These are phyloP conservation scores for Pythium sukuiense DNA, from an alignment of 352 stramenopile species.

Conservation along the genomic window DNA sequence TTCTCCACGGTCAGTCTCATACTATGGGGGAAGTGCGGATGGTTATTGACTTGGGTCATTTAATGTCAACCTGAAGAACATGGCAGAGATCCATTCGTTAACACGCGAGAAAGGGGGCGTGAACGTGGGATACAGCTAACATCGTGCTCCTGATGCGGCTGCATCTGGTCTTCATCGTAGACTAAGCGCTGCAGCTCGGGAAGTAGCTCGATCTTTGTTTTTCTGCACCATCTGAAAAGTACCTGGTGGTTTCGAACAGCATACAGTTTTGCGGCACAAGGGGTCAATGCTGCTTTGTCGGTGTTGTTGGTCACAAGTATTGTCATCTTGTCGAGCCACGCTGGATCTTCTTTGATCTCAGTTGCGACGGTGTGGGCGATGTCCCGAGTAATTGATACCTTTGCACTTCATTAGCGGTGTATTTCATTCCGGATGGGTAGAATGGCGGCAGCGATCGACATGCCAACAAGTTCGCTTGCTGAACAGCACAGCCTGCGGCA, in stretches of 20 bases:
- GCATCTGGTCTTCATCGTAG: conserved; percentile 15
- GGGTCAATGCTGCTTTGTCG: conserved; percentile 1
- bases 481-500: neutral
- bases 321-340: conserved; percentile 7
- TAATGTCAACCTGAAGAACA: too few species aligned
- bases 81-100: too few species aligned
- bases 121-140: too few species aligned
- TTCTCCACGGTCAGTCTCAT: too few species aligned
- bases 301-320: conserved; percentile 5
- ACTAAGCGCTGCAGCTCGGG: neutral
- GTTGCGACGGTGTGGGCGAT: neutral
- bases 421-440: neutral
- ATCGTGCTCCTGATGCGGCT: too few species aligned
- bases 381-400: neutral
- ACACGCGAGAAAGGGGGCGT: too few species aligned
- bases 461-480: neutral
- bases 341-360: neutral
- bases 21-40: too few species aligned
- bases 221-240: neutral
- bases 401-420: neutral
- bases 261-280: neutral
- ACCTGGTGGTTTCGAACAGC: neutral
- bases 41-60: too few species aligned
- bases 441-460: conserved; percentile 5
- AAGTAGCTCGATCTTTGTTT: neutral